Evolutionary conservation across 495 filamentous ascomycete species (phyloP), one percentile per base, ranked within the genome.

Genomic region (Neohortaea acidophila): DNA sequence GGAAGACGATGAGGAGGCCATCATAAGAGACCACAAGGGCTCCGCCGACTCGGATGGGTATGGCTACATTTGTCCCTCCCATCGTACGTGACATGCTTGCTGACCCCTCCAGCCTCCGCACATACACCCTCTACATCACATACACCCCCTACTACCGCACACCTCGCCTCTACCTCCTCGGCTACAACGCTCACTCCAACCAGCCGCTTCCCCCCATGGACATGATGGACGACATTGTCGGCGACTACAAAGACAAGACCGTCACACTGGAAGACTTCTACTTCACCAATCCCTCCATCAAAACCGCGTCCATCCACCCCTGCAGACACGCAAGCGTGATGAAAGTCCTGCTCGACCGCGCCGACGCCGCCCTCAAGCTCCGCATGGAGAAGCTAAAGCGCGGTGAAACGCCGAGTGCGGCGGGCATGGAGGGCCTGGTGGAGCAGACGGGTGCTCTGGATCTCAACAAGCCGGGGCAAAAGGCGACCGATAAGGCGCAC

Each of bases 141-240:
- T 99, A 99, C 61, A 77, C 85, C 12, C 83, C 84, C 39, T 94
- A 89, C 65, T 99, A 94, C 63, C 84, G 84, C 38, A 94, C 87
- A 24, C 91, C 91, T 0, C 85, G 91, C 22, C 74, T 94, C 55
- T 99, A 94, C 61, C 71, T 99, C 44, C 87, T 83, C 4, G 91
- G 91, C 41, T 94, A 94, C 57, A 37, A 44, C 31, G 65, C 81
- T 17, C 74, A 33, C 3, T 24, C 33, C 24, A 51, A 51, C 24
- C 26, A 82, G 46, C 86, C 92, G 4, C 81, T 94, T 18, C 70
- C 81, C 4, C 91, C 89, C 2, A 72, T 79, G 18, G 68, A 79
- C 18, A 96, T 99, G 91, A 93, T 96, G 80, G 89, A 99, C 55
- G 91, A 99, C 51, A 96, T 99, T 51, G 81, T 94, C 21, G 87